Evolutionary conservation across 306 rosid species (phyloP).

Genomic region (Rubus idaeus): DNA sequence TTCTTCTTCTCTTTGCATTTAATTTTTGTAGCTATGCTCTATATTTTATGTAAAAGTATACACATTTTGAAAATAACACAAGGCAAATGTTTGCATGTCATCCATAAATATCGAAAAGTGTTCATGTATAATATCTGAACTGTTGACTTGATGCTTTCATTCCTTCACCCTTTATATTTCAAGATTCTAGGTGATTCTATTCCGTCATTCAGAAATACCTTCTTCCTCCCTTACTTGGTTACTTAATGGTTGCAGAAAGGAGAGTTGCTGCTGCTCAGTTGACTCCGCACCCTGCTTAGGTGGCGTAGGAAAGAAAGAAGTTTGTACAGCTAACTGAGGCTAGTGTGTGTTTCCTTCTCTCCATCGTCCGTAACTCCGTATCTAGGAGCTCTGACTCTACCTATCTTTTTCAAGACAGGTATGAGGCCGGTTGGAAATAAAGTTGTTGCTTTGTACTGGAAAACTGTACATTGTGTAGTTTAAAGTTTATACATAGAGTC

Average conservation of each 20-base stretch:
- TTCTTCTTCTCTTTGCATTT: slow-evolving; percentile 19
- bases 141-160: neutral
- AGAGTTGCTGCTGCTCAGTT: slow-evolving; percentile 93
- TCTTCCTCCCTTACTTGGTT: neutral
- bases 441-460: slow-evolving; percentile 64
- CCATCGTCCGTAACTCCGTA: slow-evolving; percentile 31
- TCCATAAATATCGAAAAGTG: neutral
- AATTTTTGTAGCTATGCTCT: neutral
- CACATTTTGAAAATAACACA: neutral
- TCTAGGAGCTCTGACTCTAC: slow-evolving; percentile 43
- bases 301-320: slow-evolving; percentile 52
- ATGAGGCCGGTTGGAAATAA: slow-evolving; percentile 53
- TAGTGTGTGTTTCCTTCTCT: slow-evolving; percentile 60
- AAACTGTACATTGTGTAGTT: slow-evolving; percentile 93
- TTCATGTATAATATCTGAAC: neutral
- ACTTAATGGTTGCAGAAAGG: slow-evolving; percentile 66
- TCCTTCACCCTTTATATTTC: neutral
- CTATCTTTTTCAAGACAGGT: slow-evolving; percentile 42
- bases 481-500: slow-evolving; percentile 67
- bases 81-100: neutral
- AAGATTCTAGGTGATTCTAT: neutral
- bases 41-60: neutral
- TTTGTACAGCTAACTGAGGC: slow-evolving; percentile 98
- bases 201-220: neutral
- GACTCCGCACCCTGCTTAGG: slow-evolving; percentile 68